A percentile compares a stretch with the other conserved stretches of the same genome.
Evolutionary conservation across 139 green algal genomes (phyloP).

Genomic region (Diplosphaera chodatii): DNA sequence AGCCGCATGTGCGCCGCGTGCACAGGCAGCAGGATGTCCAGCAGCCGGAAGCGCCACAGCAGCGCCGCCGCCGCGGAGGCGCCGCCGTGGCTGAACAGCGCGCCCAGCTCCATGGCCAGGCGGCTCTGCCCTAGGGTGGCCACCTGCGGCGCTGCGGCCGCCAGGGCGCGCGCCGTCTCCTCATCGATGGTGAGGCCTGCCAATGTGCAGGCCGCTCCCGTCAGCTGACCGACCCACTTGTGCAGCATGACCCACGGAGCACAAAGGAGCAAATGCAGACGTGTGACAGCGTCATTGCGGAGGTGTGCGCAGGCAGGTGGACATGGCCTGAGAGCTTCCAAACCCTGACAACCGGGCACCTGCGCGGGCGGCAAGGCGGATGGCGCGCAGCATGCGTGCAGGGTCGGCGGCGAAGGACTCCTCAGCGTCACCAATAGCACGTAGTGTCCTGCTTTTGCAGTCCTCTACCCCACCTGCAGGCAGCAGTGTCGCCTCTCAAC

Average conservation of each 20-base stretch:
- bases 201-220: background rate
- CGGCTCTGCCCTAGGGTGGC: constrained; percentile 9
- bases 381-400: constrained; percentile 50
- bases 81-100: constrained; percentile 29
- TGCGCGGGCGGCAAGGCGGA: constrained; percentile 41
- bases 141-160: background rate
- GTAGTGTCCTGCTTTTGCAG: constrained; percentile 23
- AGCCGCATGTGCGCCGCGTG: constrained; percentile 14
- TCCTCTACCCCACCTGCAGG: constrained; percentile 36
- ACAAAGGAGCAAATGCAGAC: no score
- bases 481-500: no score
- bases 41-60: constrained; percentile 28
- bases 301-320: no score
- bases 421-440: constrained; percentile 27
- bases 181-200: constrained; percentile 21
- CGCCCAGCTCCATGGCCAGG: constrained; percentile 31
- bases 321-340: no score
- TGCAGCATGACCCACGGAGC: no score
- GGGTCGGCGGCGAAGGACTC: constrained; percentile 44
- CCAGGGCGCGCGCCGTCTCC: constrained; percentile 9
- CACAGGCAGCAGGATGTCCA: constrained; percentile 35
- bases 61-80: constrained; percentile 17
- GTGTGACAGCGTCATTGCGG: no score
- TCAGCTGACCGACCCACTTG: background rate
- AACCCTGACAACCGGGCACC: no score